Evolutionary conservation across 106 monocot genomes (phyloP), one percentile per base, ranked within the genome.

Genomic region (Iris macrosiphon): DNA sequence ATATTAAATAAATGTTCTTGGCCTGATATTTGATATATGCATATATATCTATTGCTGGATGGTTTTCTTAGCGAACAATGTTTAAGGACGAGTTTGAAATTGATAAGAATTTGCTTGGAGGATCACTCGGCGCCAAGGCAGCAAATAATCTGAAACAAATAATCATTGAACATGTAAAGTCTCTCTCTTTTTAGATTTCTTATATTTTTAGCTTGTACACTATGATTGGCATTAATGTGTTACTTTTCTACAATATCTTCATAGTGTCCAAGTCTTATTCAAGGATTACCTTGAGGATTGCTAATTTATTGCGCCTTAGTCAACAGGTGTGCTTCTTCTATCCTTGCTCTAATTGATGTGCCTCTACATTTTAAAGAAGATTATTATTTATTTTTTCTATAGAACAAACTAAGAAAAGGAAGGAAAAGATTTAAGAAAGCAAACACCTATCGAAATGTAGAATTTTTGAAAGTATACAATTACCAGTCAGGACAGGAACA

Each of bases 211-310:
- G n/a, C n/a, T n/a, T n/a, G n/a, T n/a, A n/a, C n/a, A n/a, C 53
- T 22, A 29, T 20, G n/a, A 39, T 50, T 44, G 23, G 45, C 10
- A 47, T 44, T 14, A 29, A 44, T 10, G 57, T 37, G 53, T 43
- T 11, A 54, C n/a, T 15, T 31, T 54, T 67, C 37, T 80, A 98
- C 90, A 98, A 98, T 71, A 98, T 98, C 18, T 78, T 98, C 78
- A 90, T 98, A 12, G 87, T 98, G 2, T 91, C 96, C 4, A 98
- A 98, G 57, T 98, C 90, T 48, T 98, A 91, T 71, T 86, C 96
- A 40, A 90, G 90, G 62, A 90, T 98, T 61, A 91, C 90, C 18
- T 67, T 98, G 72, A 87, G 96, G 60, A 59, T 98, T 41, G 76
- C 90, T 18, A 87, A 98, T 55, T 63, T 98, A 18, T 45, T 98